Evolutionary conservation across 495 filamentous ascomycete species (phyloP), one percentile per base, ranked within the genome.

Genomic region (Trichoderma parareesei): DNA sequence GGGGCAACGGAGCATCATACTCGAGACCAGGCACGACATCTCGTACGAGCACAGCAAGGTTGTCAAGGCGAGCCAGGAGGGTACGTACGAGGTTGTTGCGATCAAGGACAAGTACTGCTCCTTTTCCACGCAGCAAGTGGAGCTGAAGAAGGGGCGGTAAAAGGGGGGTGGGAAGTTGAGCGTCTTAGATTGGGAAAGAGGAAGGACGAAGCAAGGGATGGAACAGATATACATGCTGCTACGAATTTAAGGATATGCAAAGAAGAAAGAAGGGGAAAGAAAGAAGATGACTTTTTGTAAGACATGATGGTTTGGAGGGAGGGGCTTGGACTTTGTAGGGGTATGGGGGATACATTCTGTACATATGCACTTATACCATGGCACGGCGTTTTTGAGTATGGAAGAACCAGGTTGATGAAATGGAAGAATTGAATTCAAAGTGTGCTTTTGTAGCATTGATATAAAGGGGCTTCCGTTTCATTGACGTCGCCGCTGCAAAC

Each of bases 41-140:
- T 92, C 88, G 33, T 82, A 93, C 65, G 90, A 92, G 66, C 83
- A 91, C 71, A 87, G 78, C 67, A 91, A 93, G 78, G 87, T 85
- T 27, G 84, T 97, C 67, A 84, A 83, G 71, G 92, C 91, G 14
- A 90, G 86, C 53, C 90, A 95, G 71, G 94, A 98, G 78, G 94
- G 94, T 38, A 96, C 91, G 61, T 98, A 98, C 68, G 94, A 98
- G 77, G 95, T 98, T 13, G 88, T 96, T 62, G 87, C 90, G 6
- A 96, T 98, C 74, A 92, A 91, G 81, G 94, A 98, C 73, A 85
- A 84, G 70, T 94, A 83, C 75, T 98, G 94, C 74, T 84, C 90
- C 4, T 93, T 93, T 72, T 89, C 90, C 38, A 90, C 84, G 62
- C 82, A 87, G 67, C 77, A 77, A 18, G 77, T 74, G 60, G 76